These are phyloP conservation scores for Orbilia brochopaga DNA, from an alignment of 2,329 filamentous ascomycete genomes.

Conservation along the genomic window DNA sequence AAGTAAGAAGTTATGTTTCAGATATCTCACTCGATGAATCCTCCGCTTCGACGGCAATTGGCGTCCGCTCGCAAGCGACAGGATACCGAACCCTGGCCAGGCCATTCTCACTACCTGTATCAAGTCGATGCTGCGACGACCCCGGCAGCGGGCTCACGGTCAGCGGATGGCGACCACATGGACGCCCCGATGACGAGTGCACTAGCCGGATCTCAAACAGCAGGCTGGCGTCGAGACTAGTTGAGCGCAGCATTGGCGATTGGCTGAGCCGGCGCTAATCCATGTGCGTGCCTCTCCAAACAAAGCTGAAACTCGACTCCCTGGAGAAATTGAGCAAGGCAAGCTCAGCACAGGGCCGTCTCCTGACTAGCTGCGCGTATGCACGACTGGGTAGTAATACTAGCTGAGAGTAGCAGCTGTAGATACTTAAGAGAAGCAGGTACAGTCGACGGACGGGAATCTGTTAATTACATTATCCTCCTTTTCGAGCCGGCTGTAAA, in stretches of 20 bases:
- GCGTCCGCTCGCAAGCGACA: not conserved
- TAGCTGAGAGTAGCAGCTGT: not conserved
- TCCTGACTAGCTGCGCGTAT: constrained; percentile 41
- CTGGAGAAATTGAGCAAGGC: constrained; percentile 43
- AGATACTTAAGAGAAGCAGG: constrained; percentile 48
- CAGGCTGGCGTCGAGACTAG: constrained; percentile 18
- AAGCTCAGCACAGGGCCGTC: constrained; percentile 45
- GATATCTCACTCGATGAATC: constrained; percentile 22
- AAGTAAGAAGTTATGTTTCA: constrained; percentile 27
- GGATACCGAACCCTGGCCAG: not conserved
- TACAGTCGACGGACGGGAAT: constrained; percentile 39
- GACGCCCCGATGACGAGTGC: constrained; percentile 1
- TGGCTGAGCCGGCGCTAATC: constrained; percentile 49
- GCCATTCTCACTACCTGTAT: not conserved
- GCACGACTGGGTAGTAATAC: too few relatives aligned
- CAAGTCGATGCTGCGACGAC: not conserved
- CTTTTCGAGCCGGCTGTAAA: constrained; percentile 28
- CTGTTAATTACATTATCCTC: constrained; percentile 31
- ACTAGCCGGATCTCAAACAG: not conserved
- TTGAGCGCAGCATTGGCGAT: constrained; percentile 25
- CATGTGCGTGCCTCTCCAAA: constrained; percentile 49
- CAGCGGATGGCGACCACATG: constrained; percentile 8
- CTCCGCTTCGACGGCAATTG: not conserved
- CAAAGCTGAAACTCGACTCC: constrained; percentile 42
- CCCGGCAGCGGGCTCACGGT: not conserved